phyloP scores from a whole-genome alignment of 2,329 filamentous ascomycete species.

The Sporothrix dimorphospora region DNA sequence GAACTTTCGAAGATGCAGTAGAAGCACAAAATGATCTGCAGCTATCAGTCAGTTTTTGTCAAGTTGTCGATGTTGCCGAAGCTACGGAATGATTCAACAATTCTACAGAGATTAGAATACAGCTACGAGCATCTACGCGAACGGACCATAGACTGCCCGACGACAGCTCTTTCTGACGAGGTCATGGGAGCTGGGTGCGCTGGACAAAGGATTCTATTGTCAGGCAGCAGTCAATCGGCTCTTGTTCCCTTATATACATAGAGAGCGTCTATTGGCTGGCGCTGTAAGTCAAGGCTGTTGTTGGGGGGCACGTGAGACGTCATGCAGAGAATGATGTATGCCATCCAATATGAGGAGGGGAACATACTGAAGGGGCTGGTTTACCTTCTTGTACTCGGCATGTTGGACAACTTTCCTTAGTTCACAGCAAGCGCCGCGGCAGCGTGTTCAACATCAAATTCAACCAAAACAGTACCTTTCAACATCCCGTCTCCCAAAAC shows the following conservation, averaged over 20 bases:
- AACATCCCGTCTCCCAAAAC: not conserved
- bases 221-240: constrained; percentile 9
- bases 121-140: not conserved
- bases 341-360: not conserved
- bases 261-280: not conserved
- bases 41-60: not conserved
- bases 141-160: constrained; percentile 11
- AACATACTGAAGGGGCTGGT: not conserved
- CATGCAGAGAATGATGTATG: not conserved
- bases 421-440: not conserved
- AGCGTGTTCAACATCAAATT: not conserved
- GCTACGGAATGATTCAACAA: too few species aligned
- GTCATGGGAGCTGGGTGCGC: not conserved
- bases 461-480: not conserved
- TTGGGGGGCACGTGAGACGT: constrained; percentile 9
- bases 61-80: not conserved
- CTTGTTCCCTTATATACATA: not conserved
- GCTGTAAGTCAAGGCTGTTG: not conserved
- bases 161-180: constrained; percentile 5
- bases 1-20: too few species aligned
- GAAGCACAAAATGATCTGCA: not conserved
- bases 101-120: not conserved
- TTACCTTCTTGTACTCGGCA: not conserved
- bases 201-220: not conserved
- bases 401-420: not conserved